Evolutionary conservation across 2,329 filamentous ascomycete species (phyloP), one percentile per base, ranked within the genome.

Genomic region (Cladobotryum protrusum): DNA sequence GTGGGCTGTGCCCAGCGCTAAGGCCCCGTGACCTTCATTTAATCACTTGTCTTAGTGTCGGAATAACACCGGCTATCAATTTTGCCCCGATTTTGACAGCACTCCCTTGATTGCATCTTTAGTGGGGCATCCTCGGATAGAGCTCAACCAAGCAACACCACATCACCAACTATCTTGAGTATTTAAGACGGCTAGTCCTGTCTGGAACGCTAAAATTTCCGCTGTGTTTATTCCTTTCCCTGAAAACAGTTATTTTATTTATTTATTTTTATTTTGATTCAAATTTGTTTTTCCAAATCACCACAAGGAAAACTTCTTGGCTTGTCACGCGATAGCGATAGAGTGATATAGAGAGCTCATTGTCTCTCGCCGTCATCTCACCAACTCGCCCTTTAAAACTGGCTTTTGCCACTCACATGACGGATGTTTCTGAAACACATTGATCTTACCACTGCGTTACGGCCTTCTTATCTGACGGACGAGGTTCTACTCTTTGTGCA

Each of bases 371-470:
- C 5, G 13, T 39, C 36, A n/a, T 39, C 17, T 18, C n/a, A 43
- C 18, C 43, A 35, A 51, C 32, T 41, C 24, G 45, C 17, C 18
- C 24, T 36, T 43, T 8, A 34, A 13, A 41, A 34, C 43, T 45
- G 56, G 56, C 52, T 48, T 42, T 36, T 48, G 53, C 54, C 54
- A 50, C 53, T 52, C 73, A 72, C 67, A 76, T 80, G 74, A 86
- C 89, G 87, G 78, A 97, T 97, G 92, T 96, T 95, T 81, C 79
- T 96, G 78, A 92, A 95, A 78, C 83, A 87, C 62, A 81, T 97
- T 68, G 92, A 99, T 72, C 82, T 99, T 63, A 99, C 93, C 52
- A 96, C 92, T 73, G 93, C 93, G 66, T 81, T 96, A 66, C 87
- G 93, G 77, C 93, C 93, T 62, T 87, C 86, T 54, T 86, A 96